Base-by-base conservation (phyloP, 495 filamentous ascomycete species). In the Lasiosphaeriaceae sp. region DNA sequence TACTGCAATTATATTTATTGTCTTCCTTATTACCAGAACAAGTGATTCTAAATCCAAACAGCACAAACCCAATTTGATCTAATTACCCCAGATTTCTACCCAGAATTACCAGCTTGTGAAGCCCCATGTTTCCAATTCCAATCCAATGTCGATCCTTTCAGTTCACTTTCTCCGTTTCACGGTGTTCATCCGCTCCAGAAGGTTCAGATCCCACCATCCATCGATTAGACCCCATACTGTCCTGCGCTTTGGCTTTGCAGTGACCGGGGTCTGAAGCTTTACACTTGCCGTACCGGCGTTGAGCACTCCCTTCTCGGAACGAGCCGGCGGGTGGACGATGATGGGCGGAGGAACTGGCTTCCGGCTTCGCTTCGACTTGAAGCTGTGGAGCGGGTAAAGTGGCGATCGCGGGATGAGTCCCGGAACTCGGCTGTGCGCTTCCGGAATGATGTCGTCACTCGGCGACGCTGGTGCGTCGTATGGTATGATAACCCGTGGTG, bases 131-230 rank as follows among this genome's bases (percentile, higher is more conserved):
- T 50, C 26, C 22, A 24, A 24, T 41, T 63, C 51, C 45, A 21
- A 7, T 24, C 14, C 49, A 3, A 35, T 2, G 5, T 45, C 24
- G 11, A 16, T 5, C 24, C 29, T 14, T 29, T 43, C 20, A 14
- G 11, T 26, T 19, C 11, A 53, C 58, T 43, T 58, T 58, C 55
- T 68, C 53, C 59, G 57, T 59, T 60, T 63, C 11, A 68, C 55
- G 8, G 66, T 70, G 11, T 55, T 55, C 66, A 70, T 68, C 52
- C 67, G 66, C 59, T 68, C 67, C 35, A 78, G 35, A 48, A 78
- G 49, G n/a, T 72, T 72, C 60, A 78, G 52, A 57, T 78, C 76
- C 76, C 76, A 78, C 76, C 76, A 78, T 17, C 75, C 75, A 11
- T 78, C 74, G 29, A 75, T 62, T 26, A 73, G 51, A 11, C 64